A percentile compares a stretch with the other conserved stretches of the same genome.
Evolutionary conservation across 139 green algal species (phyloP).

Genomic region (Chlamydomonas sphaeroides): DNA sequence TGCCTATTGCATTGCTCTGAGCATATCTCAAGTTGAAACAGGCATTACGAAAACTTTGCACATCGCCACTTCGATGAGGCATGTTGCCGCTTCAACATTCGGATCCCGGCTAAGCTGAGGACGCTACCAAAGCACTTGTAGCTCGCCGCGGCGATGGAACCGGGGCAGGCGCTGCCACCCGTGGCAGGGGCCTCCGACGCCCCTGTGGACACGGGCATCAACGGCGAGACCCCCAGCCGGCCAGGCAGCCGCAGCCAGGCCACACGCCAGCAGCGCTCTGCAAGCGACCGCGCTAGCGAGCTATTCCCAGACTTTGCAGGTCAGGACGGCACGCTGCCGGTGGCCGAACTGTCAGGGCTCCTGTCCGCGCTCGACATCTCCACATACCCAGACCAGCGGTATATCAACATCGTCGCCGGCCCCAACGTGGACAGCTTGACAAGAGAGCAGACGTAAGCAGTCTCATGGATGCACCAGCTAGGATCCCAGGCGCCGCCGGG

Average conservation of each 20-base stretch:
- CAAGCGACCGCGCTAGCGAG: conserved; percentile 15
- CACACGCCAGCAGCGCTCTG: too few species aligned
- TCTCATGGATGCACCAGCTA: not conserved
- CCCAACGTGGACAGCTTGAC: not conserved
- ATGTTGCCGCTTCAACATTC: too few species aligned
- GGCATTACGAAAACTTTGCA: too few species aligned
- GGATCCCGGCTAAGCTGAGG: too few species aligned
- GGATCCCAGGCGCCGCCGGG: too few species aligned
- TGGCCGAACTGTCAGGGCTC: not conserved
- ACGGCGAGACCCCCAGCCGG: too few species aligned
- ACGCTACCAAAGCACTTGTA: too few species aligned
- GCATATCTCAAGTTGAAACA: too few species aligned
- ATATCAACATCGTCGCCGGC: not conserved
- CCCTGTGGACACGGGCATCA: too few species aligned
- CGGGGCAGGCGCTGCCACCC: not conserved
- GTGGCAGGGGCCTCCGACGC: not conserved
- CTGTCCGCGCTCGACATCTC: not conserved
- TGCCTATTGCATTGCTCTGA: too few species aligned
- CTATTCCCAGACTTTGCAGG: conserved; percentile 7
- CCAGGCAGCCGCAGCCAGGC: too few species aligned
- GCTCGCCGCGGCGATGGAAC: not conserved
- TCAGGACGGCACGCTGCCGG: conserved; percentile 3
- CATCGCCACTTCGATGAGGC: too few species aligned
- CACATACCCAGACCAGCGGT: not conserved
- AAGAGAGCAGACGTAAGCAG: conserved; percentile 26